phyloP scores from a whole-genome alignment of 1,284 basidiomycete genomes.

The Malassezia restricta region DNA sequence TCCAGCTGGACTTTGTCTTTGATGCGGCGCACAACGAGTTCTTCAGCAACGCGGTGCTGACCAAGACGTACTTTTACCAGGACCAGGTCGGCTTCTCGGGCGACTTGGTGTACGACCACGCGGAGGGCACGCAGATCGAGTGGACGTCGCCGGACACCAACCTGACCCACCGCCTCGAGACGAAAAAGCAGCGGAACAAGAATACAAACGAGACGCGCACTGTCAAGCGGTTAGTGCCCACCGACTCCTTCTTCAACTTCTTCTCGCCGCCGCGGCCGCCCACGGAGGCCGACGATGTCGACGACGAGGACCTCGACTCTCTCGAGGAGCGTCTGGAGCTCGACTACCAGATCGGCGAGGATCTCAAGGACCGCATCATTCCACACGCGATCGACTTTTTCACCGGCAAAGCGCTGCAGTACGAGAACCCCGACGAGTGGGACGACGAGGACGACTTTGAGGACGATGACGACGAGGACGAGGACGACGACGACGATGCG shows the following conservation, averaged over 20 bases:
- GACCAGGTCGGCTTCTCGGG: slow-evolving; percentile 79
- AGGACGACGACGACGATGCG: slow-evolving; percentile 44
- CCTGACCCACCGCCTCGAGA: slow-evolving; percentile 90
- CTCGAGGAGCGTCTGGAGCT: slow-evolving; percentile 82
- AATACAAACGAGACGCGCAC: slow-evolving; percentile 47
- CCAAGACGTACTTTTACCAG: slow-evolving; percentile 93
- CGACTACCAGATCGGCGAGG: slow-evolving; percentile 97
- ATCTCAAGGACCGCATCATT: slow-evolving; percentile 93
- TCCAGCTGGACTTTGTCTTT: slow-evolving; percentile 79
- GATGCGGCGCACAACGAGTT: slow-evolving; percentile 58
- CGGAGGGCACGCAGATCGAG: slow-evolving; percentile 75
- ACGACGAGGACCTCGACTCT: slow-evolving; percentile 26
- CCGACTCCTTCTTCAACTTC: slow-evolving; percentile 47
- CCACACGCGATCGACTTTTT: slow-evolving; percentile 77
- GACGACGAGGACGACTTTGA: slow-evolving; percentile 52
- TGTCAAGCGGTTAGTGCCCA: slow-evolving; percentile 44
- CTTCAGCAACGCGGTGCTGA: slow-evolving; percentile 70
- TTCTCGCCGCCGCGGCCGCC: slow-evolving; percentile 44
- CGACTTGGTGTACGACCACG: slow-evolving; percentile 88
- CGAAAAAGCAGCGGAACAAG: slow-evolving; percentile 98
- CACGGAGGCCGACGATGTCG: slow-evolving; percentile 31
- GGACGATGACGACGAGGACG: slow-evolving; percentile 38
- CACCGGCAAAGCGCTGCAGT: slow-evolving; percentile 87
- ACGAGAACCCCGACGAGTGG: slow-evolving; percentile 56
- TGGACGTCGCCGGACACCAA: slow-evolving; percentile 94